phyloP scores from a whole-genome alignment of 2,329 filamentous ascomycete genomes.

The Ophiostoma sp. region DNA sequence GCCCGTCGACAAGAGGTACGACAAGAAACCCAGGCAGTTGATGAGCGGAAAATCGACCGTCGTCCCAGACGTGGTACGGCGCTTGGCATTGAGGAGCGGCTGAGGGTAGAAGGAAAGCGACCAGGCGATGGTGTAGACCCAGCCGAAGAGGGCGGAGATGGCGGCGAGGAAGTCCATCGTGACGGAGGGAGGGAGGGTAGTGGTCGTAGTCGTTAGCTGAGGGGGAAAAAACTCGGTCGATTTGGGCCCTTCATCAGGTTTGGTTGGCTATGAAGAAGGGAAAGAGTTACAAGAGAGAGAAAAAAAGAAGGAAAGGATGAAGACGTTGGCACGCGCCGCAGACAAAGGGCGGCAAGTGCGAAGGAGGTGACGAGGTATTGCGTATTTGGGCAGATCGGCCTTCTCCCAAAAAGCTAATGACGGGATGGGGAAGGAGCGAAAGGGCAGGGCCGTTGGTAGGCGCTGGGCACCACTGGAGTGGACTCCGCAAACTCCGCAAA shows the following conservation, averaged over 20 bases:
- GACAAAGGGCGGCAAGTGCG: background rate
- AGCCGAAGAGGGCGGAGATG: conserved; percentile 65
- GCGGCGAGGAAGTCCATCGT: conserved; percentile 44
- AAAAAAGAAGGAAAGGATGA: background rate
- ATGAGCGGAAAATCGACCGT: conserved; percentile 84
- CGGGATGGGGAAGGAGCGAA: background rate
- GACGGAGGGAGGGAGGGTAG: background rate
- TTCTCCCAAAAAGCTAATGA: background rate
- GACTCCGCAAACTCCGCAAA: background rate
- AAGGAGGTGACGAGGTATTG: background rate
- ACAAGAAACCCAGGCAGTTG: conserved; percentile 67
- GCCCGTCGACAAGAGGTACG: conserved; percentile 73
- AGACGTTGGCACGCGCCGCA: background rate
- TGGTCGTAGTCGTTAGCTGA: background rate
- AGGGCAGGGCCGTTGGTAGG: background rate
- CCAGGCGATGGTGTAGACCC: conserved; percentile 77
- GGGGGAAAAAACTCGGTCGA: background rate
- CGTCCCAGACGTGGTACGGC: conserved; percentile 76
- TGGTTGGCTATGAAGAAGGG: background rate
- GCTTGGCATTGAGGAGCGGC: conserved; percentile 73
- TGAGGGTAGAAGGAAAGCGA: conserved; percentile 93
- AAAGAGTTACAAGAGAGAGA: background rate
- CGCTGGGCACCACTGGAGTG: background rate
- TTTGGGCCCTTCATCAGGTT: background rate
- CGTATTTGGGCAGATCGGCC: background rate